phyloP scores from a whole-genome alignment of 1,139 yeast genomes.

The Saccharomyces hybrid region DNA sequence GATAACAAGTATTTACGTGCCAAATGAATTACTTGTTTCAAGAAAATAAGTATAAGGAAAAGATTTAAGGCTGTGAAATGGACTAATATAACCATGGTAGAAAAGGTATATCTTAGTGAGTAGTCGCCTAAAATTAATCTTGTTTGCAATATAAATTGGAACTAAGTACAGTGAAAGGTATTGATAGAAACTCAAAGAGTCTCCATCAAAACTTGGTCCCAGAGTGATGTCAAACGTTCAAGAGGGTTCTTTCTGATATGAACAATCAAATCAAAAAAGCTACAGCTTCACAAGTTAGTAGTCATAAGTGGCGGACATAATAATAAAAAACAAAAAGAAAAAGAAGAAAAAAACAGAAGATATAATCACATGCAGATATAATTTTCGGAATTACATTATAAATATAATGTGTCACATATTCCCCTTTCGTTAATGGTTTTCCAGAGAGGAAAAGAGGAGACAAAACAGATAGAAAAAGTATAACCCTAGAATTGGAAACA shows the following conservation, averaged over 20 bases:
- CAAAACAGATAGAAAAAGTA: not conserved
- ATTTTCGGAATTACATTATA: not conserved
- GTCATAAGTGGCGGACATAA: not conserved
- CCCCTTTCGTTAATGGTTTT: not conserved
- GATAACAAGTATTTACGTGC: not conserved
- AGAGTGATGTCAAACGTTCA: constrained; percentile 1
- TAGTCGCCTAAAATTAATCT: constrained; percentile 1
- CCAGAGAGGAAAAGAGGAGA: not conserved
- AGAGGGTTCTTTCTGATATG: not conserved
- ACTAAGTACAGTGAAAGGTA: constrained; percentile 1
- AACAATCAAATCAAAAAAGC: not conserved
- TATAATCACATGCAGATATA: not conserved
- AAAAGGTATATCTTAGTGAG: constrained; percentile 3
- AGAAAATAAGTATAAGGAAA: not conserved
- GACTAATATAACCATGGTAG: constrained; percentile 3
- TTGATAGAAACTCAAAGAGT: not conserved
- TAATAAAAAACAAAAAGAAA: not conserved
- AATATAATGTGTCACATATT: not conserved
- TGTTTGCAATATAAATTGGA: constrained; percentile 1
- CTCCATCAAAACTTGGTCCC: not conserved
- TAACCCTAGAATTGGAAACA: not conserved
- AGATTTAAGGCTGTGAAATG: constrained; percentile 2
- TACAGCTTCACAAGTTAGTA: not conserved
- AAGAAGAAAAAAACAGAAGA: not conserved
- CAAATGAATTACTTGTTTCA: not conserved